Conservation (phyloP, 2,329 filamentous ascomycete species). For the Neopestalotiopsis sp. region DNA sequence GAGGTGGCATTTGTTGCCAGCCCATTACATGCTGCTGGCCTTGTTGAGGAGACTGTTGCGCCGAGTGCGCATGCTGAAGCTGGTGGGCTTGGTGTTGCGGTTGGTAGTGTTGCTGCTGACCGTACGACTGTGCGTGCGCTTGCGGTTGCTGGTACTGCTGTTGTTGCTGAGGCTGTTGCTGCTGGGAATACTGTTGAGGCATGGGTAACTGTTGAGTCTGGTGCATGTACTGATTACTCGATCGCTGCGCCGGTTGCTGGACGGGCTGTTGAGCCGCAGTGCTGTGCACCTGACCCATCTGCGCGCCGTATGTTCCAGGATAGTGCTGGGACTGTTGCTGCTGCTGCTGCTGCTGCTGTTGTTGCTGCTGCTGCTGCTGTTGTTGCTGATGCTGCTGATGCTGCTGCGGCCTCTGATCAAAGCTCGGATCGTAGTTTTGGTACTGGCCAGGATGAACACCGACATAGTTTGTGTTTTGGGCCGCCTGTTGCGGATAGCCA, state of each 20-base stretch:
- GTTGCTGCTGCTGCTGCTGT: conserved; percentile 3
- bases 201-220: conserved; percentile 10
- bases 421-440: conserved; percentile 36
- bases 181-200: conserved; percentile 20
- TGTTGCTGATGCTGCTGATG: conserved; percentile 16
- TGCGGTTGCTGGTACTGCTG: conserved; percentile 8
- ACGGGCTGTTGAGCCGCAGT: conserved; percentile 17
- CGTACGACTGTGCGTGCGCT: conserved; percentile 18
- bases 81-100: conserved; percentile 21
- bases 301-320: conserved; percentile 23
- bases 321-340: conserved; percentile 20
- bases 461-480: conserved; percentile 31
- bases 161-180: conserved; percentile 21
- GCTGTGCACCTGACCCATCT: conserved; percentile 20
- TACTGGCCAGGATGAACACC: conserved; percentile 26
- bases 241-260: conserved; percentile 18
- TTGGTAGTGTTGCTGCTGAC: conserved; percentile 21
- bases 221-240: conserved; percentile 15
- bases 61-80: not conserved
- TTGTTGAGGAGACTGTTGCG: conserved; percentile 10
- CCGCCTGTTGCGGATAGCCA: conserved; percentile 28
- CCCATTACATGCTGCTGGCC: conserved; percentile 28
- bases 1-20: conserved; percentile 35
- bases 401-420: conserved; percentile 31
- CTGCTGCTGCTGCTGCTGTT: conserved; percentile 16